phyloP scores from a whole-genome alignment of 2,329 filamentous ascomycete genomes.

The Fusarium fracticaudum region DNA sequence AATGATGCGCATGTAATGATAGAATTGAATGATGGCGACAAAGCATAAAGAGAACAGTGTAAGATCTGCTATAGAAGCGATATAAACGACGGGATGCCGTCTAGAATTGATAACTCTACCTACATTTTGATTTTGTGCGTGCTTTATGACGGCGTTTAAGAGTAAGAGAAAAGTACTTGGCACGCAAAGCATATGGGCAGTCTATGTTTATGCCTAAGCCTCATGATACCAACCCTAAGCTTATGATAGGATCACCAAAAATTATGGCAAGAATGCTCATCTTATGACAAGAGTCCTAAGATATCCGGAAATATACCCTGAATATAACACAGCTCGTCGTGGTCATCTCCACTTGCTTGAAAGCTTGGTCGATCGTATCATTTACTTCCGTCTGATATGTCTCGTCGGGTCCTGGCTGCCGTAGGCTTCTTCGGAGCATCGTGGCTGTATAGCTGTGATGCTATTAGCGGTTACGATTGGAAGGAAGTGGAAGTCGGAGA shows the following conservation, averaged over 20 bases:
- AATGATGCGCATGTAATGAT: slow-evolving; percentile 9
- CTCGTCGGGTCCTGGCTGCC: too few relatives aligned
- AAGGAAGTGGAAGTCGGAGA: too few relatives aligned
- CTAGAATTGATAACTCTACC: slow-evolving; percentile 35
- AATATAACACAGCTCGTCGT: too few relatives aligned
- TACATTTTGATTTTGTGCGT: not conserved
- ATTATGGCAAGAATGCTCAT: not conserved
- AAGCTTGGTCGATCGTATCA: too few relatives aligned
- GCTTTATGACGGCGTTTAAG: not conserved
- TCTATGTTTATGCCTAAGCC: not conserved
- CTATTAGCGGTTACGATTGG: too few relatives aligned
- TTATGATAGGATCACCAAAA: not conserved
- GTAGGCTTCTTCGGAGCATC: too few relatives aligned
- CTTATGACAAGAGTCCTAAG: not conserved
- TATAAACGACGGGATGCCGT: slow-evolving; percentile 33
- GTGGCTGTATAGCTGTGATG: too few relatives aligned
- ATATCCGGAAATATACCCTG: too few relatives aligned
- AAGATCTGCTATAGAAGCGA: slow-evolving; percentile 42
- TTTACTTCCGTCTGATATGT: too few relatives aligned
- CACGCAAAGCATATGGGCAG: not conserved
- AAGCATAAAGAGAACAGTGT: slow-evolving; percentile 26
- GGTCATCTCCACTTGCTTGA: too few relatives aligned
- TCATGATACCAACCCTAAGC: too few relatives aligned
- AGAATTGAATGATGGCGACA: slow-evolving; percentile 6
- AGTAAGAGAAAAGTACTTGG: not conserved